These are phyloP conservation scores for Sugiyamaella neomexicana DNA, from an alignment of 1,139 yeast species.

Conservation along the genomic window DNA sequence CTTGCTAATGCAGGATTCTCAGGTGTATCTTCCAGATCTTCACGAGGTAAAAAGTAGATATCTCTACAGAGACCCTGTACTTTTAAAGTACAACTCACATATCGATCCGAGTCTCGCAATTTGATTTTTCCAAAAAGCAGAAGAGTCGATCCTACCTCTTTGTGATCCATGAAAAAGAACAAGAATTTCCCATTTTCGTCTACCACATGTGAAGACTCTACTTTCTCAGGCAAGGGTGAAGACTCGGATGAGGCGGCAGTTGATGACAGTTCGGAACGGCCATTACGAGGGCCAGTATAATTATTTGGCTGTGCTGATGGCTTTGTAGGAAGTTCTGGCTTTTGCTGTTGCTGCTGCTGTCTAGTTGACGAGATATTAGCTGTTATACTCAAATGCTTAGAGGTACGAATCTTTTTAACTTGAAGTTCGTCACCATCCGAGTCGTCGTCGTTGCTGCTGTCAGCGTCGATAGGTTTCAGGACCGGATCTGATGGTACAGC, in stretches of 20 bases:
- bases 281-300: background rate
- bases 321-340: conserved; percentile 7
- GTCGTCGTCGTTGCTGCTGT: background rate
- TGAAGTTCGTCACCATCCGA: conserved; percentile 17
- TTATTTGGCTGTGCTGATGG: conserved; percentile 2
- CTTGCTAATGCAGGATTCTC: background rate
- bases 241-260: background rate
- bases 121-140: conserved; percentile 84
- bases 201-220: background rate
- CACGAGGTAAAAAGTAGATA: conserved; percentile 70
- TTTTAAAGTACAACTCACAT: conserved; percentile 78
- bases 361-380: conserved; percentile 21
- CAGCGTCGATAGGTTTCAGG: background rate
- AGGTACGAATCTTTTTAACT: conserved; percentile 13
- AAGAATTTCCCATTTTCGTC: conserved; percentile 51
- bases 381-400: conserved; percentile 2
- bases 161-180: conserved; percentile 89
- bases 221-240: conserved; percentile 4
- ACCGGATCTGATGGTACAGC: background rate
- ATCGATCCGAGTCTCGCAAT: conserved; percentile 45
- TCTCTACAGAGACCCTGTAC: conserved; percentile 70
- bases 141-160: conserved; percentile 70
- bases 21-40: conserved; percentile 52
- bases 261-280: background rate
- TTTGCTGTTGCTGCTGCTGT: background rate